Evolutionary conservation across 345 rosid species (phyloP).

Genomic region (Streptanthus diversifolius): DNA sequence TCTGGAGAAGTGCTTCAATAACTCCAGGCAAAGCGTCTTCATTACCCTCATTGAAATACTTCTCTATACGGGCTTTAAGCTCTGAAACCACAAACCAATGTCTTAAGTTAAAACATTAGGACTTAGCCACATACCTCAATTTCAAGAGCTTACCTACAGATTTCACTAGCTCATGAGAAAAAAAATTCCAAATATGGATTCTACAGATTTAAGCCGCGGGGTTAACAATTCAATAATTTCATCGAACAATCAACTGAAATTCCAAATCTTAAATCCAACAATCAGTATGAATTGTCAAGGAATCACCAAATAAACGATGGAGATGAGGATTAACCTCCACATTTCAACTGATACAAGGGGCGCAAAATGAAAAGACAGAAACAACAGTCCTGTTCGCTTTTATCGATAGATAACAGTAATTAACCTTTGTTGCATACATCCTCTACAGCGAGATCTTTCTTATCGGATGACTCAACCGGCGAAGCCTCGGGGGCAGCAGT

Average conservation of each 20-base stretch:
- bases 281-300: too few species aligned
- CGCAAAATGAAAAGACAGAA: too few species aligned
- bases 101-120: not conserved
- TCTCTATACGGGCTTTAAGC: slow-evolving; percentile 55
- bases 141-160: not conserved
- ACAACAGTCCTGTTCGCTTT: too few species aligned
- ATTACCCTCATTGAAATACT: slow-evolving; percentile 66
- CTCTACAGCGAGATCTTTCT: slow-evolving; percentile 22
- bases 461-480: not conserved
- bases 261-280: not conserved
- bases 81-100: slow-evolving; percentile 42
- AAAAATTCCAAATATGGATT: not conserved
- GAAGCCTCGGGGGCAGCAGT: slow-evolving; percentile 14
- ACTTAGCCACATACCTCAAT: not conserved
- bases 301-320: not conserved
- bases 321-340: not conserved
- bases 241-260: not conserved
- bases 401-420: too few species aligned
- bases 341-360: too few species aligned
- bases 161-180: not conserved
- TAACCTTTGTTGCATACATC: slow-evolving; percentile 43
- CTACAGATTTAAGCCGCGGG: not conserved
- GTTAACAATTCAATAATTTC: not conserved
- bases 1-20: slow-evolving; percentile 59
- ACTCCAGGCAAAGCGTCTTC: slow-evolving; percentile 69